Conservation (phyloP, 2,329 filamentous ascomycete species). For the Penicillium fuscoglaucum region DNA sequence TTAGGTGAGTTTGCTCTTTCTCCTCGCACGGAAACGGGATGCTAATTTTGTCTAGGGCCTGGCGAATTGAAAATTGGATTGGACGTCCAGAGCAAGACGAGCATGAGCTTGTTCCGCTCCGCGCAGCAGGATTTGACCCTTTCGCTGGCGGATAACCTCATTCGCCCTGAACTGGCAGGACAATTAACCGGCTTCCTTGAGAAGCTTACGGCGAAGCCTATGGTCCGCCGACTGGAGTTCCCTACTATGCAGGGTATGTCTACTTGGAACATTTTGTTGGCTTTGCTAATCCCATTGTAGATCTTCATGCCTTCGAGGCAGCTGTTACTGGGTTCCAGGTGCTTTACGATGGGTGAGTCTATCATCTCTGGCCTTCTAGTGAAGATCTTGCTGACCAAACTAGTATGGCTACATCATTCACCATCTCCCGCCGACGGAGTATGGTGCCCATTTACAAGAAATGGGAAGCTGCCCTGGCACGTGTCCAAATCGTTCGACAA, state of each 20-base stretch:
- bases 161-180: conserved; percentile 61
- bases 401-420: conserved; percentile 68
- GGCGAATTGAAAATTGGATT: conserved; percentile 70
- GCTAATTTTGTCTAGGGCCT: conserved; percentile 48
- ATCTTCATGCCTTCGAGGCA: conserved; percentile 76
- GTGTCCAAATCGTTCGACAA: conserved; percentile 76
- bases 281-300: conserved; percentile 36
- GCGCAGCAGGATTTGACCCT: conserved; percentile 76
- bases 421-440: conserved; percentile 81
- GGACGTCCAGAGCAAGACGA: conserved; percentile 61
- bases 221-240: conserved; percentile 72
- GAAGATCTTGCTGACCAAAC: neutral
- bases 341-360: conserved; percentile 61
- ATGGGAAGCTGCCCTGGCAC: conserved; percentile 79
- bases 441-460: conserved; percentile 93
- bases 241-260: conserved; percentile 51
- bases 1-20: conserved; percentile 50
- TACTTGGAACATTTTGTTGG: neutral
- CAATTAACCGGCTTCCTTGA: conserved; percentile 66
- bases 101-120: conserved; percentile 68
- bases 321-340: conserved; percentile 80
- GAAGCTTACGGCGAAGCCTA: conserved; percentile 57
- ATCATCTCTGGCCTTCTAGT: conserved; percentile 6
- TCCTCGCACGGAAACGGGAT: neutral
- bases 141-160: conserved; percentile 68